These are phyloP conservation scores for Populus hybrid DNA, from an alignment of 441 rosid genomes.

Conservation along the genomic window DNA sequence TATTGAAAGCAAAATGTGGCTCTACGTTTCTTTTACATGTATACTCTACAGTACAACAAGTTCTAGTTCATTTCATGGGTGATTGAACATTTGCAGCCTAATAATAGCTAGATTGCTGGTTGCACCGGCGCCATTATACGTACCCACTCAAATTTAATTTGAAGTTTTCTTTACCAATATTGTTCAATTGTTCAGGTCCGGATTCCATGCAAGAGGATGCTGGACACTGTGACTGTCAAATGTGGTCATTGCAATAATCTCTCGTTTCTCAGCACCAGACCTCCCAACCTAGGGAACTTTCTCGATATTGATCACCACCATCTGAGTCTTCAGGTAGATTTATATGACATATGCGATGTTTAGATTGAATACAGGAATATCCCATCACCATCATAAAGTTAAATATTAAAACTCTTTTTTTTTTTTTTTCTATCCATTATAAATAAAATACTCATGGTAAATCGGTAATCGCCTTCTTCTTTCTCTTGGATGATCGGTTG, in stretches of 20 bases:
- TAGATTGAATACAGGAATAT: not conserved
- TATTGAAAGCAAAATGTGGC: not conserved
- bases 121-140: not conserved
- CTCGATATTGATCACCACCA: constrained; percentile 49
- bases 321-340: constrained; percentile 51
- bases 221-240: constrained; percentile 94
- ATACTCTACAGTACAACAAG: not conserved
- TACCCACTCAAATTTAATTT: not conserved
- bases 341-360: not conserved
- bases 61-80: not conserved
- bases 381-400: not conserved
- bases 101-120: not conserved
- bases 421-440: too few relatives aligned
- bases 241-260: constrained; percentile 97
- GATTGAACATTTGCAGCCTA: not conserved
- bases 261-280: constrained; percentile 81
- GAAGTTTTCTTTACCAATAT: not conserved
- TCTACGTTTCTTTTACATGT: not conserved
- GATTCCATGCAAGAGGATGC: constrained; percentile 84
- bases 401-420: too few relatives aligned
- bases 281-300: constrained; percentile 67
- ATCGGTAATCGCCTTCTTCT: not conserved
- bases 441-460: too few relatives aligned
- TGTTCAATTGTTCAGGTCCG: constrained; percentile 55
- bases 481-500: not conserved